phyloP scores from a whole-genome alignment of 2,329 filamentous ascomycete species.

The Exophiala alcalophila region DNA sequence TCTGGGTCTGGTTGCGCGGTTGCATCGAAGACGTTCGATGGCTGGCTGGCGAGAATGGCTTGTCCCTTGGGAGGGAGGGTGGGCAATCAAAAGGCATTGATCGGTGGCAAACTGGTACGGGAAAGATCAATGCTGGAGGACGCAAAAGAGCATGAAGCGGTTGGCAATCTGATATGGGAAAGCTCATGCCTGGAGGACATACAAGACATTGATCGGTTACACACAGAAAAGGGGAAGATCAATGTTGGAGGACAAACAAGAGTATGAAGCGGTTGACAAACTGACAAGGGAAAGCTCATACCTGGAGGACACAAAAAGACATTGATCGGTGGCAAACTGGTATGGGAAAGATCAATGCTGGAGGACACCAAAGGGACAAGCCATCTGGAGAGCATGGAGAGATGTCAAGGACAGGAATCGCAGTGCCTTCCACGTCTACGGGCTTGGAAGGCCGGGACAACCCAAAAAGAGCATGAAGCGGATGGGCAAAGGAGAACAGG shows the following conservation, averaged over 20 bases:
- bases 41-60: too few relatives aligned
- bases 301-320: background rate
- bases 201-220: too few relatives aligned
- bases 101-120: too few relatives aligned
- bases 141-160: background rate
- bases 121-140: background rate
- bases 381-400: too few relatives aligned
- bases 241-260: background rate
- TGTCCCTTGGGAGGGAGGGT: too few relatives aligned
- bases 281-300: slow-evolving; percentile 1
- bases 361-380: background rate
- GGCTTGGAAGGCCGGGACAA: too few relatives aligned
- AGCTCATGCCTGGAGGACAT: slow-evolving; percentile 3
- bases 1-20: too few relatives aligned
- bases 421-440: too few relatives aligned
- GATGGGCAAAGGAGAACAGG: background rate
- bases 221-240: background rate
- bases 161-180: background rate
- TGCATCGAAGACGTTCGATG: too few relatives aligned
- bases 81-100: too few relatives aligned
- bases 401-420: too few relatives aligned
- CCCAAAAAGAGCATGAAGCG: background rate
- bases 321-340: too few relatives aligned
- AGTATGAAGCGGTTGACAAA: background rate
- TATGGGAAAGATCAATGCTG: background rate